These are phyloP conservation scores for Pseudozyma pruni DNA, from an alignment of 1,284 basidiomycete genomes.

Conservation along the genomic window DNA sequence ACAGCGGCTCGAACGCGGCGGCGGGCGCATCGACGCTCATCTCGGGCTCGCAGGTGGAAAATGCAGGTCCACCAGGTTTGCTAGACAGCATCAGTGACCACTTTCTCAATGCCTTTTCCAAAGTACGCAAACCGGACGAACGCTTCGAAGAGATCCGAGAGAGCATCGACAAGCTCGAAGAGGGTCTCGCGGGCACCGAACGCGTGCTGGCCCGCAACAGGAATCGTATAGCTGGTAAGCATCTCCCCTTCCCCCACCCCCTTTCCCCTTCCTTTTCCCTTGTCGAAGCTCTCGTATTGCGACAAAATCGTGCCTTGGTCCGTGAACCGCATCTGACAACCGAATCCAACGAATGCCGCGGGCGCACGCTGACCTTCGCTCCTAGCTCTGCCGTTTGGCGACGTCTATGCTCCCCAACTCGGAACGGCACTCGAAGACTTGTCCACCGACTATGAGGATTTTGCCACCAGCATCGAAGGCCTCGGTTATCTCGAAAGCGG, in stretches of 20 bases:
- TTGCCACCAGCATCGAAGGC: constrained; percentile 93
- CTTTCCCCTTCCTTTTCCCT: neutral
- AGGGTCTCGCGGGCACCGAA: constrained; percentile 83
- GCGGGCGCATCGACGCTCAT: constrained; percentile 15
- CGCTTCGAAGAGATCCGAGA: constrained; percentile 91
- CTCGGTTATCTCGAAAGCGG: constrained; percentile 97
- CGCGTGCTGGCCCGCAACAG: constrained; percentile 56
- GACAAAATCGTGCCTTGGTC: neutral
- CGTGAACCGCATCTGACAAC: constrained; percentile 9
- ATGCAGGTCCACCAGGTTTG: constrained; percentile 42
- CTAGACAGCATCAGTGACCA: constrained; percentile 91
- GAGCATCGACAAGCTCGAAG: constrained; percentile 92
- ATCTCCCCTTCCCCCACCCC: neutral
- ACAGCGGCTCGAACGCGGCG: constrained; percentile 16
- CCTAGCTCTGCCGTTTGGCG: constrained; percentile 56
- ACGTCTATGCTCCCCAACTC: constrained; percentile 58
- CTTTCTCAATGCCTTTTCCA: constrained; percentile 91
- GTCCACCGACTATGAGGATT: constrained; percentile 93
- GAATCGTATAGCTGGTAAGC: constrained; percentile 77
- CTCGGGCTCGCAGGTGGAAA: constrained; percentile 34
- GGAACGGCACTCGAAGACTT: constrained; percentile 70
- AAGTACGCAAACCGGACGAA: constrained; percentile 94
- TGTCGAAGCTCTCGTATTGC: neutral
- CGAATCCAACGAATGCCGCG: neutral
- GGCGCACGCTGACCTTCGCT: constrained; percentile 32